Conservation (phyloP, 768 basidiomycete genomes). For the Tricholoma terreum region DNA sequence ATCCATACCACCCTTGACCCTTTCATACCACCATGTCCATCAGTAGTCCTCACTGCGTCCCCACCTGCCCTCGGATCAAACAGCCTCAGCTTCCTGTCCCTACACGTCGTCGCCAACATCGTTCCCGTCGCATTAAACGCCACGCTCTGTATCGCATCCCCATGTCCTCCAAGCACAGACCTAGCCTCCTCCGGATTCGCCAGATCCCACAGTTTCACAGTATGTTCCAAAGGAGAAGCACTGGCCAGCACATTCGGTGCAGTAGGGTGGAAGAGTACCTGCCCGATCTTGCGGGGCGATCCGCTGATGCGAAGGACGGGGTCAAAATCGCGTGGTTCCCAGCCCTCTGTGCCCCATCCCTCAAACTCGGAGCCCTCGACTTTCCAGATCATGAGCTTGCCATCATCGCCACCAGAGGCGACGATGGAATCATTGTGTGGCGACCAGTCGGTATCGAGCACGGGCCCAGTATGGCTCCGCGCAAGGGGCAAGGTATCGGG, state of each 20-base stretch:
- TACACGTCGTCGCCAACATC: slow-evolving; percentile 81
- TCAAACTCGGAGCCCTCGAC: slow-evolving; percentile 67
- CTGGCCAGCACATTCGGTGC: slow-evolving; percentile 84
- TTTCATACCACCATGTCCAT: slow-evolving; percentile 93
- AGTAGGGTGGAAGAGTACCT: slow-evolving; percentile 91
- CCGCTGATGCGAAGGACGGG: slow-evolving; percentile 80
- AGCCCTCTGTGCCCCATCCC: slow-evolving; percentile 80
- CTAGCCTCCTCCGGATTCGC: slow-evolving; percentile 65
- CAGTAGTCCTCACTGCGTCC: slow-evolving; percentile 77
- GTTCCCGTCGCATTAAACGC: slow-evolving; percentile 81
- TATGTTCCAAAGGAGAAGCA: slow-evolving; percentile 77
- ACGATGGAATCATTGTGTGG: slow-evolving; percentile 91
- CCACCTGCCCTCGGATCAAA: slow-evolving; percentile 86
- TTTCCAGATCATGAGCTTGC: slow-evolving; percentile 90
- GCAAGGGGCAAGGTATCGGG: slow-evolving; percentile 93
- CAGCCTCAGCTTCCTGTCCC: slow-evolving; percentile 88
- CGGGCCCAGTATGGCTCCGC: slow-evolving; percentile 77
- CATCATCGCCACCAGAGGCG: slow-evolving; percentile 92
- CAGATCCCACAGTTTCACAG: slow-evolving; percentile 90
- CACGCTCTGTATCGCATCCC: slow-evolving; percentile 84
- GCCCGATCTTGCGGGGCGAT: slow-evolving; percentile 87
- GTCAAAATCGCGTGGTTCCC: slow-evolving; percentile 80
- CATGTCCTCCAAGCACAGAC: slow-evolving; percentile 66
- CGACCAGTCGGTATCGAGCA: slow-evolving; percentile 96
- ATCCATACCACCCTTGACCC: slow-evolving; percentile 87